These are phyloP conservation scores for Fraxinus baroniana DNA, from an alignment of 305 asterid species.

Conservation along the genomic window DNA sequence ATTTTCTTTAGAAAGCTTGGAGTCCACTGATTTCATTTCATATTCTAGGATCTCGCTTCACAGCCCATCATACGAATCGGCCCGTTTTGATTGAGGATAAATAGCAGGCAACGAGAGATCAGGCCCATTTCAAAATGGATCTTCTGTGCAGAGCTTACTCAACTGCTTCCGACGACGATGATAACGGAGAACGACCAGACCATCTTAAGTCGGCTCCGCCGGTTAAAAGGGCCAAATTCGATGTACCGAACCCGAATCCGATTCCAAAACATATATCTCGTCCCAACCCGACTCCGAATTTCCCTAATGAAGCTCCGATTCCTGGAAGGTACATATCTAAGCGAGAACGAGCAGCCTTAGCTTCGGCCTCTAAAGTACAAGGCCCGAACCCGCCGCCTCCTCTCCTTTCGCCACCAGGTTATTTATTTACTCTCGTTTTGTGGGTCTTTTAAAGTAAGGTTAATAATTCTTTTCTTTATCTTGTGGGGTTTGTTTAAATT, in stretches of 20 bases:
- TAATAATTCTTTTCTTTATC: not conserved
- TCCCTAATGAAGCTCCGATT: conserved; percentile 42
- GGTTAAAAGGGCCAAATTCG: conserved; percentile 43
- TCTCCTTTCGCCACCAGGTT: conserved; percentile 44
- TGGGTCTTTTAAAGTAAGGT: not conserved
- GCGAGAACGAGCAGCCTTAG: conserved; percentile 64
- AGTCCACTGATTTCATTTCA: not conserved
- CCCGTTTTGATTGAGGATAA: not conserved
- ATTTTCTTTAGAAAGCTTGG: not conserved
- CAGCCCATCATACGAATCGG: not conserved
- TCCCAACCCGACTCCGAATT: conserved; percentile 11
- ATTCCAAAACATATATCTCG: conserved; percentile 19
- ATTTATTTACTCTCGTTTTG: not conserved
- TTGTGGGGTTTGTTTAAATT: not conserved
- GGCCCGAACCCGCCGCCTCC: conserved; percentile 18
- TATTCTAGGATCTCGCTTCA: not conserved
- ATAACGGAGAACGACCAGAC: conserved; percentile 16
- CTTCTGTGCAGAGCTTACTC: conserved; percentile 67
- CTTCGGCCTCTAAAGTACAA: conserved; percentile 26
- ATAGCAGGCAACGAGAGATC: not conserved
- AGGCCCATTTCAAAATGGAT: conserved; percentile 48
- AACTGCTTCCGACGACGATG: conserved; percentile 47
- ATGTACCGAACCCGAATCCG: conserved; percentile 1
- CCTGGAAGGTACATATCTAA: conserved; percentile 85
- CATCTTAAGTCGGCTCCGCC: conserved; percentile 23